A percentile compares a stretch with the other conserved stretches of the same genome.
Evolutionary conservation across 1,139 yeast genomes (phyloP).

Genomic region (Diutina rugosa): DNA sequence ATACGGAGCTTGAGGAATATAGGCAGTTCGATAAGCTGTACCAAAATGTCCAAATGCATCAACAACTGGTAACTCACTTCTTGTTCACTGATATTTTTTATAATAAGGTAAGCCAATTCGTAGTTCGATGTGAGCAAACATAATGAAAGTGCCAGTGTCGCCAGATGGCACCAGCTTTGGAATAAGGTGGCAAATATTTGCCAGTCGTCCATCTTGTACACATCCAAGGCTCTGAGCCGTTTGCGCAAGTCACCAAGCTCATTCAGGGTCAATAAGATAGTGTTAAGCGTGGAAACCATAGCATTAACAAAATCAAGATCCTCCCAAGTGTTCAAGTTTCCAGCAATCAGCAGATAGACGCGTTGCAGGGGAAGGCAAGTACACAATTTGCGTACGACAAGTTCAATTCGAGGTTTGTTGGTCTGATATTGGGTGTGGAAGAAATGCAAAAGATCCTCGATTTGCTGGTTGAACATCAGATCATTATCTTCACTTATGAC

Average conservation of each 20-base stretch:
- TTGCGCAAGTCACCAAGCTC: slow-evolving; percentile 64
- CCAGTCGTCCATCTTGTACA: slow-evolving; percentile 48
- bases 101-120: slow-evolving; percentile 71
- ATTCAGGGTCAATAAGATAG: slow-evolving; percentile 78
- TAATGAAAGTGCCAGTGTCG: slow-evolving; percentile 78
- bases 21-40: slow-evolving; percentile 70
- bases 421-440: slow-evolving; percentile 37
- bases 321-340: slow-evolving; percentile 45
- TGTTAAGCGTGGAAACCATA: slow-evolving; percentile 80
- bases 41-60: slow-evolving; percentile 68
- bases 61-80: slow-evolving; percentile 62
- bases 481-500: slow-evolving; percentile 76
- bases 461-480: slow-evolving; percentile 63
- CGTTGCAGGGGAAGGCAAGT: slow-evolving; percentile 71
- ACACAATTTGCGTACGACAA: slow-evolving; percentile 76
- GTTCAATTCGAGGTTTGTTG: slow-evolving; percentile 38
- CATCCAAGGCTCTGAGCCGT: slow-evolving; percentile 39
- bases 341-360: slow-evolving; percentile 70
- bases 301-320: slow-evolving; percentile 66
- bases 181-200: slow-evolving; percentile 65
- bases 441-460: slow-evolving; percentile 55
- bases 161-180: slow-evolving; percentile 86
- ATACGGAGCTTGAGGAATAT: slow-evolving; percentile 79
- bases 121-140: slow-evolving; percentile 84
- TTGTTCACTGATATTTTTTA: slow-evolving; percentile 62